phyloP scores from a whole-genome alignment of 106 monocot genomes.

The Dendrobium officinale region DNA sequence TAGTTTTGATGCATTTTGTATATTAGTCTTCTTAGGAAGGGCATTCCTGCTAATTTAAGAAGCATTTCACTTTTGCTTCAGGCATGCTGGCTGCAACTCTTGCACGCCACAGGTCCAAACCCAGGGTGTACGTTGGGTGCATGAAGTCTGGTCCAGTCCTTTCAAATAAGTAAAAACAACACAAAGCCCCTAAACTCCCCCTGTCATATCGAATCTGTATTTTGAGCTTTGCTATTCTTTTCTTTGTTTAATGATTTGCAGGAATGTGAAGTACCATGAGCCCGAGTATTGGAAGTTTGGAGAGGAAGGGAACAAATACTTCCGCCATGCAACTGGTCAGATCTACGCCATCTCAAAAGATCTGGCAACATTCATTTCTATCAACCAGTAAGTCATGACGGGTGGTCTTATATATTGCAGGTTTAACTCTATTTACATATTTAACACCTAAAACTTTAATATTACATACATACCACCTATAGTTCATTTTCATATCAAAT shows the following conservation, averaged over 20 bases:
- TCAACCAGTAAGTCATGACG: constrained; percentile 37
- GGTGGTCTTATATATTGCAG: neutral
- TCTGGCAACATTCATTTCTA: constrained; percentile 60
- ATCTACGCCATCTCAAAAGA: constrained; percentile 68
- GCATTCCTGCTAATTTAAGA: neutral
- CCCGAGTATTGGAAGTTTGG: constrained; percentile 74
- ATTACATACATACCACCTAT: too few relatives aligned
- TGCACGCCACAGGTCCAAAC: constrained; percentile 63
- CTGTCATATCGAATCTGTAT: neutral
- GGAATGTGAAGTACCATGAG: constrained; percentile 64
- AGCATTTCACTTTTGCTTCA: neutral
- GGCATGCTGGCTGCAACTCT: constrained; percentile 41
- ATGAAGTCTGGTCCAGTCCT: constrained; percentile 95
- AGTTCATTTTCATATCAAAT: too few relatives aligned
- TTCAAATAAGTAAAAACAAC: neutral
- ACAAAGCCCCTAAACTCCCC: neutral
- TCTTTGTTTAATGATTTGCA: constrained; percentile 2
- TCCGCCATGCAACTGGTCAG: constrained; percentile 74
- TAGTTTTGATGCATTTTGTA: neutral
- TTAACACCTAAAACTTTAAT: too few relatives aligned
- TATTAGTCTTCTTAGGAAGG: neutral
- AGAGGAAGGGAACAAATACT: constrained; percentile 69
- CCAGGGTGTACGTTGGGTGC: constrained; percentile 73
- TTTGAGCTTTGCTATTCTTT: neutral
- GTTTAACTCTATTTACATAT: too few relatives aligned